Conservation (phyloP, 2,329 filamentous ascomycete genomes). For the Xylariaceae sp. region DNA sequence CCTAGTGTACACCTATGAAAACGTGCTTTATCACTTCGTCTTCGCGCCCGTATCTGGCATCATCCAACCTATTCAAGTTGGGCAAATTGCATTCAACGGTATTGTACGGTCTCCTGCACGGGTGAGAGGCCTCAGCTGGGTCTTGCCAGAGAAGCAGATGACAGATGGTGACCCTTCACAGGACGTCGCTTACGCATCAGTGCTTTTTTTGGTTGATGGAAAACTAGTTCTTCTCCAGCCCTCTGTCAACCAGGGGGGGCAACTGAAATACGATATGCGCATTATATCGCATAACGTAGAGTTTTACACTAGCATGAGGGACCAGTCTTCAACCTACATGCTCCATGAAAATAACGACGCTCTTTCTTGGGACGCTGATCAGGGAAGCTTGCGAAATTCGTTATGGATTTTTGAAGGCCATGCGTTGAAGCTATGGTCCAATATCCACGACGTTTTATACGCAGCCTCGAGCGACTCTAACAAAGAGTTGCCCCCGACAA, state of each 20-base stretch:
- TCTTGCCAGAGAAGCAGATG: conserved; percentile 85
- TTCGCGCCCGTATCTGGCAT: conserved; percentile 68
- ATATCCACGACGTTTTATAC: conserved; percentile 77
- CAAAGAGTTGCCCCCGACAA: conserved; percentile 67
- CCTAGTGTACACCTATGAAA: conserved; percentile 95
- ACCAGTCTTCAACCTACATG: conserved; percentile 57
- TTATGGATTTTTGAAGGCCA: conserved; percentile 92
- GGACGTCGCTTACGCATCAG: conserved; percentile 88
- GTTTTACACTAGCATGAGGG: conserved; percentile 88
- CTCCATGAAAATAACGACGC: conserved; percentile 22
- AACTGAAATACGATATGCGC: conserved; percentile 97
- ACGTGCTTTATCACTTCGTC: conserved; percentile 90
- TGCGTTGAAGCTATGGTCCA: conserved; percentile 82
- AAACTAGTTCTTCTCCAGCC: conserved; percentile 92
- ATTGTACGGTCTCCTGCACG: conserved; percentile 91
- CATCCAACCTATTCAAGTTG: conserved; percentile 82
- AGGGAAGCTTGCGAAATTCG: conserved; percentile 68
- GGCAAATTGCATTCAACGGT: conserved; percentile 94
- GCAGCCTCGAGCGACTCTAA: conserved; percentile 62
- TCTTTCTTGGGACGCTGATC: conserved; percentile 35
- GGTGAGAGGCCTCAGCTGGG: conserved; percentile 92
- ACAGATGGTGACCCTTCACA: conserved; percentile 89
- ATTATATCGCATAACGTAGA: conserved; percentile 95
- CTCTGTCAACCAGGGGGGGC: conserved; percentile 73
- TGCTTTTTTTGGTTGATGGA: conserved; percentile 94